These are phyloP conservation scores for Spirogloea muscicola DNA, from an alignment of 139 green algal genomes.

Conservation along the genomic window DNA sequence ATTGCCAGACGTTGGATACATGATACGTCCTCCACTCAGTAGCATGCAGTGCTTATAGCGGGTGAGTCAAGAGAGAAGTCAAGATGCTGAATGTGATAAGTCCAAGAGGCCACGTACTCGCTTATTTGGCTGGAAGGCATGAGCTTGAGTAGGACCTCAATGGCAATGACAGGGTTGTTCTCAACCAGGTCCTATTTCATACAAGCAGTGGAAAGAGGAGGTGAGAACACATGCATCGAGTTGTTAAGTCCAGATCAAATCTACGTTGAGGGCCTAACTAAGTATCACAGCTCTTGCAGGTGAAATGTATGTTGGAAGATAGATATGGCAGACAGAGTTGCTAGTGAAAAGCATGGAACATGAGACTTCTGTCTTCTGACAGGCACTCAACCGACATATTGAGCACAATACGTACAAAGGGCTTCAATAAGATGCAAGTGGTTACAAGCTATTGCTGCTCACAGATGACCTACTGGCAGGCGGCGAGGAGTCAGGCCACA, in stretches of 20 bases:
- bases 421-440: not conserved
- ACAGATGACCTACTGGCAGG: constrained; percentile 1
- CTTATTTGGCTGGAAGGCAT: constrained; percentile 46
- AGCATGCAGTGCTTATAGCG: no score
- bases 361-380: no score
- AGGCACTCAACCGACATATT: not conserved
- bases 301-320: not conserved
- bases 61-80: no score
- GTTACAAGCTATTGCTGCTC: not conserved
- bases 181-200: constrained; percentile 66
- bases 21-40: no score
- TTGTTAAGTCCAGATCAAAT: not conserved
- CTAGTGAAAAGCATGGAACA: not conserved
- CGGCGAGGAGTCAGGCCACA: constrained; percentile 36
- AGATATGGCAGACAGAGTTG: not conserved
- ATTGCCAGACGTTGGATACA: no score
- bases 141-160: constrained; percentile 57
- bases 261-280: not conserved
- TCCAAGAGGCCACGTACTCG: no score
- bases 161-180: constrained; percentile 64
- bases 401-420: not conserved
- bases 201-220: constrained; percentile 29
- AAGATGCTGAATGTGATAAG: no score
- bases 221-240: not conserved
- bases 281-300: not conserved